Evolutionary conservation across 305 asterid species (phyloP).

Genomic region (Fraxinus sp.): DNA sequence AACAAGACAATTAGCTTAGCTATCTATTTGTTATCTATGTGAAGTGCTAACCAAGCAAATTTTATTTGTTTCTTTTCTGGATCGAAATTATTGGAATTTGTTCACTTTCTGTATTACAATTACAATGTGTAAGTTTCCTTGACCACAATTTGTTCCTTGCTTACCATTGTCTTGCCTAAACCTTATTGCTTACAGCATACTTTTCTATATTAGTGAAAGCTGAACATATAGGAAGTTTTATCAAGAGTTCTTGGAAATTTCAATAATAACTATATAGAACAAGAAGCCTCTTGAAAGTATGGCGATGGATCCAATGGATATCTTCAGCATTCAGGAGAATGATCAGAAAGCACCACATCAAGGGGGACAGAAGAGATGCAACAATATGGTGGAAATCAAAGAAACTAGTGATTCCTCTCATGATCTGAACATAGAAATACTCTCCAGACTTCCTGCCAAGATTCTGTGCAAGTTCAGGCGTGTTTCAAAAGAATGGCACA

Average conservation of each 20-base stretch:
- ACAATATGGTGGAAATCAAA: neutral
- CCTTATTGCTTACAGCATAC: neutral
- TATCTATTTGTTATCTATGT: neutral
- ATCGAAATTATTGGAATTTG: neutral
- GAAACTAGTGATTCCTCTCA: slow-evolving; percentile 18
- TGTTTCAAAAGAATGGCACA: slow-evolving; percentile 26
- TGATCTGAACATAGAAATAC: slow-evolving; percentile 28
- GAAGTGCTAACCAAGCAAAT: neutral
- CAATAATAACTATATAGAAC: neutral
- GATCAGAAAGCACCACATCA: neutral
- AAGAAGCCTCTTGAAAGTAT: neutral
- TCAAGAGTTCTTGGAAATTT: neutral
- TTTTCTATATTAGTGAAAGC: neutral
- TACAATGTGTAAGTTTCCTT: neutral
- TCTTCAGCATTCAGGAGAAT: neutral
- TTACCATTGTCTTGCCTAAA: neutral
- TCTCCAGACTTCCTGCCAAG: slow-evolving; percentile 23
- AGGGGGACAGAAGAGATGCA: neutral
- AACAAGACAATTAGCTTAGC: neutral
- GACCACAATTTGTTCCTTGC: neutral
- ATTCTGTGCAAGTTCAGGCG: slow-evolving; percentile 28
- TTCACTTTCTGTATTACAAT: neutral
- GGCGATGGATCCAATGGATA: neutral
- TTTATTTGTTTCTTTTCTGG: neutral
- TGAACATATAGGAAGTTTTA: neutral